These are phyloP conservation scores for Monosporascus sp. DNA, from an alignment of 2,329 filamentous ascomycete species.

Conservation along the genomic window DNA sequence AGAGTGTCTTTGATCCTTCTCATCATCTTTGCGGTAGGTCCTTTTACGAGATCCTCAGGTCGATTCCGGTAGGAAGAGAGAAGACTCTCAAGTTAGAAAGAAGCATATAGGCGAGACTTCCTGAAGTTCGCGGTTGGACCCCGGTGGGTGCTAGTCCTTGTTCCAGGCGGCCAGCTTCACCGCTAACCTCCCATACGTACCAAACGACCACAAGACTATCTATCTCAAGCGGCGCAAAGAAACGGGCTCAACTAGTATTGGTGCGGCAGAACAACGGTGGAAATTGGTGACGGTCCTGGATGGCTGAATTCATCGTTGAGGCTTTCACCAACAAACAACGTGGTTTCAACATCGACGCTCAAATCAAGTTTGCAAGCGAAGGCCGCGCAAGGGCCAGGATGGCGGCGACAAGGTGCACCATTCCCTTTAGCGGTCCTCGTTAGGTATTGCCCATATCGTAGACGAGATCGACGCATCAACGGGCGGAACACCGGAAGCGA, in stretches of 20 bases:
- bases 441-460: background rate
- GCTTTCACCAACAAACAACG: no score
- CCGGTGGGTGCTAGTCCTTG: background rate
- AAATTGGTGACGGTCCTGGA: no score
- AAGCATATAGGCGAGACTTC: background rate
- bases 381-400: background rate
- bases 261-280: no score
- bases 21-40: conserved; percentile 8
- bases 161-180: background rate
- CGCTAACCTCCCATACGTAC: background rate
- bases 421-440: background rate
- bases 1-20: conserved; percentile 25
- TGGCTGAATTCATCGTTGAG: no score
- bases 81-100: background rate
- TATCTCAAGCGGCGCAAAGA: no score
- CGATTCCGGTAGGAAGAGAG: background rate
- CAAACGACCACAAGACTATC: background rate
- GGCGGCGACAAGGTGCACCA: background rate
- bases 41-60: background rate
- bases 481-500: background rate
- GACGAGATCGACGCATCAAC: background rate
- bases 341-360: no score
- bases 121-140: background rate
- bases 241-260: no score
- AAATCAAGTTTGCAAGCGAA: background rate